These are phyloP conservation scores for Thelephora ganbajun DNA, from an alignment of 768 basidiomycete genomes.

Conservation along the genomic window DNA sequence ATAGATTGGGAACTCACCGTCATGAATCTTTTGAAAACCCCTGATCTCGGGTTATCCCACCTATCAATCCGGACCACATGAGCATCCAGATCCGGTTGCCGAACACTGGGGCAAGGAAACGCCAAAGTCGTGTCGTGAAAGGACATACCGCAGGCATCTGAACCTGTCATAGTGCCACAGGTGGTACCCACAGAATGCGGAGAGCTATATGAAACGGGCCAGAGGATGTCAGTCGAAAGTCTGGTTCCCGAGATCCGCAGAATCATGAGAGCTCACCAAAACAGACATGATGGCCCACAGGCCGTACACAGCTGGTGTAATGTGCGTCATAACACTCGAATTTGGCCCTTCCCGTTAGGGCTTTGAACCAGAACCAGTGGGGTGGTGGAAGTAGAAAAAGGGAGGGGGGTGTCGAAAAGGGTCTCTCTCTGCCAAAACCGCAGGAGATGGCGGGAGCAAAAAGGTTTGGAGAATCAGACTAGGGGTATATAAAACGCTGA, in stretches of 20 bases:
- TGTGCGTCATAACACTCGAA: neutral
- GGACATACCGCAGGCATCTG: neutral
- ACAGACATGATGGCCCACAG: neutral
- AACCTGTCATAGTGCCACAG: neutral
- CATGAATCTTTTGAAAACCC: constrained; percentile 80
- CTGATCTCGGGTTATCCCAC: constrained; percentile 16
- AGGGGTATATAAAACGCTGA: too few species aligned
- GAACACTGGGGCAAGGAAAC: too few species aligned
- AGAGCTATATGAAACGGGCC: neutral
- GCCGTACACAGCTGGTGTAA: neutral
- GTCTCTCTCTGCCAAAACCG: too few species aligned
- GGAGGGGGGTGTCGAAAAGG: too few species aligned
- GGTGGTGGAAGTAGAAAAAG: too few species aligned
- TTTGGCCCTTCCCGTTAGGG: too few species aligned
- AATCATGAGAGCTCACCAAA: neutral
- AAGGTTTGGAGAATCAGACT: too few species aligned
- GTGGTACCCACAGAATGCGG: neutral
- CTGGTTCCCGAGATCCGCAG: neutral
- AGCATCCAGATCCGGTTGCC: too few species aligned
- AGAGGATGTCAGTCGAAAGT: neutral
- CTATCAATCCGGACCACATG: too few species aligned
- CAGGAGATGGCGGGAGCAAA: too few species aligned
- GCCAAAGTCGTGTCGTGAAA: too few species aligned
- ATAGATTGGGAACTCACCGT: constrained; percentile 34
- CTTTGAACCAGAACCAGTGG: too few species aligned